Evolutionary conservation across 1,284 basidiomycete species (phyloP).

Genomic region (Termitomyces sp.): DNA sequence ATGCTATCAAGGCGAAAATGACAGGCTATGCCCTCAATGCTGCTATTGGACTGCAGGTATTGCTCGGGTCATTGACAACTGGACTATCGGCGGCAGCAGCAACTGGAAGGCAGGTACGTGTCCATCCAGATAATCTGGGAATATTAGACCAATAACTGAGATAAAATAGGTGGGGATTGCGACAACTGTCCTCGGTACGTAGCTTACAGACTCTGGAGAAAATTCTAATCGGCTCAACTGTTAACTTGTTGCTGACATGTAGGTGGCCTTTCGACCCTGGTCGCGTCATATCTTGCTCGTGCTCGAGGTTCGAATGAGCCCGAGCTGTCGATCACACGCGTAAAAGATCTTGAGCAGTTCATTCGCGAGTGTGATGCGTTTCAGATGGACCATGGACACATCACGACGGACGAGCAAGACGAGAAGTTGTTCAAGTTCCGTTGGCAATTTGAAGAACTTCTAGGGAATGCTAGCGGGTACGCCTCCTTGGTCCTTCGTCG

Average conservation of each 20-base stretch:
- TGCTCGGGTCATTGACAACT: conserved; percentile 65
- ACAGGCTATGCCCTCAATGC: conserved; percentile 50
- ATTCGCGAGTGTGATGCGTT: conserved; percentile 56
- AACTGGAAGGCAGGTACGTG: conserved; percentile 31
- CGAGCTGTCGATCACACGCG: conserved; percentile 48
- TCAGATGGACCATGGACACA: conserved; percentile 51
- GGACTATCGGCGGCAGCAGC: conserved; percentile 56
- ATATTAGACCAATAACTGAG: not conserved
- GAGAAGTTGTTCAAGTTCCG: conserved; percentile 25
- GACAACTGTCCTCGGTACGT: conserved; percentile 38
- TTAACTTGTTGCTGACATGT: not conserved
- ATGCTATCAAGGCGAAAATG: conserved; percentile 39
- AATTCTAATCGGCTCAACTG: not conserved
- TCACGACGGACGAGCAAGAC: conserved; percentile 21
- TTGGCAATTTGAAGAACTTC: conserved; percentile 33
- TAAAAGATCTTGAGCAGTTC: conserved; percentile 60
- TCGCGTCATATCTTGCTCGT: conserved; percentile 67
- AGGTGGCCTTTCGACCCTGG: conserved; percentile 60
- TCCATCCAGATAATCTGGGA: not conserved
- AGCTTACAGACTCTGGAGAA: too few species aligned
- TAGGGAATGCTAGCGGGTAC: conserved; percentile 32
- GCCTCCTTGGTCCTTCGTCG: not conserved
- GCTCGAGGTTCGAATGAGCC: conserved; percentile 65
- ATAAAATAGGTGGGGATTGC: conserved; percentile 31
- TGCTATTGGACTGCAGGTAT: conserved; percentile 48